phyloP scores from a whole-genome alignment of 306 rosid genomes.

The Myrica gale region DNA sequence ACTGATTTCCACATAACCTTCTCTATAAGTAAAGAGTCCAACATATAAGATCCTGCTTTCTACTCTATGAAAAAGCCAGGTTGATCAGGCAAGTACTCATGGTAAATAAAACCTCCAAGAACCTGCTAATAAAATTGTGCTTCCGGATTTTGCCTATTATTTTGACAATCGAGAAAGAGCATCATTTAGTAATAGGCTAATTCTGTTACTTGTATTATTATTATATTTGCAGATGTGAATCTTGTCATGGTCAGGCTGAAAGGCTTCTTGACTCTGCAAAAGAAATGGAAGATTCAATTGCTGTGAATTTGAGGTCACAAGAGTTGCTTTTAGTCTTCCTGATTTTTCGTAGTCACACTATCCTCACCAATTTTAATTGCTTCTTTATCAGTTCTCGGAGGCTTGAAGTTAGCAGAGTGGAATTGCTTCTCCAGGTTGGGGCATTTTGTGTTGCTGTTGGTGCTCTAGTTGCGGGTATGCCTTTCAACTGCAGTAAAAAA shows the following conservation, averaged over 20 bases:
- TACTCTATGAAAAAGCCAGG: background rate
- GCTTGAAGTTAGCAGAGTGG: conserved; percentile 97
- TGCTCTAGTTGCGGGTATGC: conserved; percentile 86
- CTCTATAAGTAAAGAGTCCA: background rate
- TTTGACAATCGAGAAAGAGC: conserved; percentile 8
- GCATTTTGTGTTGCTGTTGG: conserved; percentile 88
- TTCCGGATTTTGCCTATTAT: background rate
- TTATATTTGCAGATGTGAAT: conserved; percentile 76
- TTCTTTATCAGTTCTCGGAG: conserved; percentile 73
- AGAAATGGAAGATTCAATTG: conserved; percentile 99
- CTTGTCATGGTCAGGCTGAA: conserved; percentile 98
- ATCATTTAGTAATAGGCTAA: background rate
- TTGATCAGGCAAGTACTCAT: background rate
- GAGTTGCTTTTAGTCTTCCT: conserved; percentile 7
- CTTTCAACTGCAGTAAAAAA: background rate
- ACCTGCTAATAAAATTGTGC: background rate
- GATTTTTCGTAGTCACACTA: background rate
- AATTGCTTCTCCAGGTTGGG: conserved; percentile 98
- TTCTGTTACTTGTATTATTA: conserved; percentile 28
- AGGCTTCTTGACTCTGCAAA: conserved; percentile 97
- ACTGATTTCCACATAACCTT: background rate
- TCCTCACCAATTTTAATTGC: conserved; percentile 20
- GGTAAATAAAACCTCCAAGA: background rate
- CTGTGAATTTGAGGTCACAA: conserved; percentile 82
- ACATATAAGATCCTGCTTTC: background rate